Base-by-base conservation (phyloP, 352 stramenopile genomes). In the Saprolegnia diclina region DNA sequence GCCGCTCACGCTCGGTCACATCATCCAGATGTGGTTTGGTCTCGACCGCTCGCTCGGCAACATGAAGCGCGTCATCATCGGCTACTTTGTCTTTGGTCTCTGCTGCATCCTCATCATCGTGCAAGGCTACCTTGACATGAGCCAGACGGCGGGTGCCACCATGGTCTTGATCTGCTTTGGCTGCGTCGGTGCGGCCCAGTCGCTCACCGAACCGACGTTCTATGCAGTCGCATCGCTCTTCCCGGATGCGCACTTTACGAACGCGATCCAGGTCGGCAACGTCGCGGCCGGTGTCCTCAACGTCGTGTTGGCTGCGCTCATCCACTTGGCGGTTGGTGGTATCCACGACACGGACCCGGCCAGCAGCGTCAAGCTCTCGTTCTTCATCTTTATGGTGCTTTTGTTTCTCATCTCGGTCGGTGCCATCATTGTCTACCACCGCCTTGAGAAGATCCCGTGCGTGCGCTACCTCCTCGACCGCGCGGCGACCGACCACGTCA, bases 241-340 rank as follows among this genome's bases (percentile, higher is more conserved):
- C 71, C 82, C 80, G 1, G 68, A 79, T 18, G 73, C 79, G 63
- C 84, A 85, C 61, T 88, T 84, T 68, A 86, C 78, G 3, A 85
- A 90, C 61, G 79, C 78, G 5, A 76, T 90, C 29, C 82, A 90
- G 67, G 82, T 90, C 44, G 82, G 79, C 32, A 86, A 88, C 56
- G 75, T 75, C 18, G 72, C 40, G 5, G 79, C 78, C 0, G 81
- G 77, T 21, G 74, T 87, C 24, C 37, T 87, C 53, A 88, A 88
- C 74, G 79, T 87, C 63, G 79, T 79, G 19, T 55, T 85, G 42
- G 67, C 72, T 0, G 88, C 81, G 22, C 18, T 90, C 4, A 65
- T 90, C 19, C 77, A 78, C 53, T 67, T 89, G 11, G 66, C 77
- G 1, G 77, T 88, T 2, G 81, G 79, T 29, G 79, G 82, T 19